These are phyloP conservation scores for Spinellus fusiger DNA, from an alignment of 192 early-diverging fungal species.

Conservation along the genomic window DNA sequence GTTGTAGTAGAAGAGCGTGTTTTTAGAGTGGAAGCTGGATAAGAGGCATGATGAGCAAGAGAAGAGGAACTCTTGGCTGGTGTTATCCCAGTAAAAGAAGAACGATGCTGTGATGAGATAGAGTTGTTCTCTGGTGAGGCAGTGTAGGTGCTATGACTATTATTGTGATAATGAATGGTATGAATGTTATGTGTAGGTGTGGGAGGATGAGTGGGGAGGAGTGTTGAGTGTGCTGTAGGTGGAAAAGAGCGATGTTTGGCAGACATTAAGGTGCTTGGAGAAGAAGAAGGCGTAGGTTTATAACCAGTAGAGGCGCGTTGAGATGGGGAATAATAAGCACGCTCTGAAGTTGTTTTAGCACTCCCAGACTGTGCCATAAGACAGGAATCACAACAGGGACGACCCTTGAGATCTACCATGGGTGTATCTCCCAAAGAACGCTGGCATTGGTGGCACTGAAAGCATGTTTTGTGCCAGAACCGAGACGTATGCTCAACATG, in stretches of 20 bases:
- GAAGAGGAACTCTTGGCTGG: too few species aligned
- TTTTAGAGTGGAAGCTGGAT: not conserved
- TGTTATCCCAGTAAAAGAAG: too few species aligned
- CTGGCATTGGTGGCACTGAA: constrained; percentile 35
- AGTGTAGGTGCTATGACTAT: too few species aligned
- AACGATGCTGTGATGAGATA: too few species aligned
- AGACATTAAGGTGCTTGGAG: too few species aligned
- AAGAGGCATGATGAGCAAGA: too few species aligned
- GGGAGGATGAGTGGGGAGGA: not conserved
- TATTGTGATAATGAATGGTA: not conserved
- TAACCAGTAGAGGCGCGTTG: too few species aligned
- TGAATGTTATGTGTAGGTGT: not conserved
- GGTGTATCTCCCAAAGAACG: constrained; percentile 27
- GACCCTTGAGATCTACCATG: constrained; percentile 38
- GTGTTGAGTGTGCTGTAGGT: not conserved
- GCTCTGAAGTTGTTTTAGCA: constrained; percentile 1
- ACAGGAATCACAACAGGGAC: constrained; percentile 44
- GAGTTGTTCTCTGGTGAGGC: too few species aligned
- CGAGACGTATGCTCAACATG: constrained; percentile 12
- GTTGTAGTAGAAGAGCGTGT: not conserved
- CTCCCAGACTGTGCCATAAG: constrained; percentile 33
- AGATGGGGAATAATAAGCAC: not conserved
- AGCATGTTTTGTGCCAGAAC: constrained; percentile 32
- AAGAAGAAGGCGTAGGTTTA: not conserved
- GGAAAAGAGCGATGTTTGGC: not conserved